phyloP scores from a whole-genome alignment of 441 rosid species.

The Theobroma grandiflorum region DNA sequence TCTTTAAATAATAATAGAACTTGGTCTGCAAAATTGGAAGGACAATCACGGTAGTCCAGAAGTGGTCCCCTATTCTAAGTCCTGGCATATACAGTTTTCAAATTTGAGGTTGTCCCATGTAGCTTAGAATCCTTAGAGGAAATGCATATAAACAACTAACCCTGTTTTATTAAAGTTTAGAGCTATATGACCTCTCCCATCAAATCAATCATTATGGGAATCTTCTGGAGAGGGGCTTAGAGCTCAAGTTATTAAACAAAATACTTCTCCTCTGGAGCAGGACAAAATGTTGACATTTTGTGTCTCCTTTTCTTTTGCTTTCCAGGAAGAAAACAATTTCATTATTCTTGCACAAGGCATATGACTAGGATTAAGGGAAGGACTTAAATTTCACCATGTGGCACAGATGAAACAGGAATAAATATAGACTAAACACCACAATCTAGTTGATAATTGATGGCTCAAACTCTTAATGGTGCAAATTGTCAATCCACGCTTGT shows the following conservation, averaged over 20 bases:
- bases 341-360: conserved; percentile 23
- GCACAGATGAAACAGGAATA: conserved; percentile 21
- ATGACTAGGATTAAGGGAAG: conserved; percentile 25
- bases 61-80: conserved; percentile 20
- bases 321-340: conserved; percentile 28
- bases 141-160: background rate
- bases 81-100: conserved; percentile 32
- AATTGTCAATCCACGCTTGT: background rate
- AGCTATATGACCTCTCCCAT: conserved; percentile 13
- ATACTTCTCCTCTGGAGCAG: conserved; percentile 28
- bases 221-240: conserved; percentile 30
- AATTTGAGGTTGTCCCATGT: conserved; percentile 27
- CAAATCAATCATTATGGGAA: conserved; percentile 34
- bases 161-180: background rate
- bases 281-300: conserved; percentile 36
- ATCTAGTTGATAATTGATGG: background rate
- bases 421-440: conserved; percentile 18
- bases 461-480: conserved; percentile 9
- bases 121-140: conserved; percentile 22
- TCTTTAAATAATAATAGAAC: conserved; percentile 29
- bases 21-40: background rate
- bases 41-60: background rate
- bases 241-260: conserved; percentile 14
- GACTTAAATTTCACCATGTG: conserved; percentile 21
- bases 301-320: conserved; percentile 19